Evolutionary conservation across 768 basidiomycete species (phyloP).

Genomic region (Leccinum olivaceopallidum): DNA sequence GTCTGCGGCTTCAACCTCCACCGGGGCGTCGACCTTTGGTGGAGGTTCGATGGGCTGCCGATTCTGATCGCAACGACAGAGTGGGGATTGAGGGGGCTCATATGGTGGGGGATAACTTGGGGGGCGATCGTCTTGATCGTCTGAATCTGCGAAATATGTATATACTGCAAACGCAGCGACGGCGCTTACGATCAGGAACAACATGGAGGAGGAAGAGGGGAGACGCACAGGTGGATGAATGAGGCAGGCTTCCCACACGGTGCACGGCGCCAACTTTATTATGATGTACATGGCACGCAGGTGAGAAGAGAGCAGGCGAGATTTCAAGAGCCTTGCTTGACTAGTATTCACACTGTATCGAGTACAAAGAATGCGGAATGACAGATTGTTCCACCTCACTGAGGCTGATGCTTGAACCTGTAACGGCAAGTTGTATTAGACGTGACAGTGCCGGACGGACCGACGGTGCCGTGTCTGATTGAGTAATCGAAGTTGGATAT

Average conservation of each 20-base stretch:
- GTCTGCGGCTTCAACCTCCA: conserved; percentile 16
- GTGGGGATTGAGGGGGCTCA: not conserved
- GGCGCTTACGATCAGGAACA: conserved; percentile 15
- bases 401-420: no score
- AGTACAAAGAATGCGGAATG: conserved; percentile 11
- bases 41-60: not conserved
- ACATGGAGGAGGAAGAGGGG: conserved; percentile 5
- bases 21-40: not conserved
- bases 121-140: conserved; percentile 7
- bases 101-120: not conserved
- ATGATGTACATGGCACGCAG: not conserved
- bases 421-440: no score
- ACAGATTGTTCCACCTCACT: conserved; percentile 1
- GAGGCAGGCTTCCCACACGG: not conserved
- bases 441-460: no score
- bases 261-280: not conserved
- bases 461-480: no score
- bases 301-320: not conserved
- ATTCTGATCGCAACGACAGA: conserved; percentile 6
- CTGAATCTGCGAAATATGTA: conserved; percentile 1
- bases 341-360: conserved; percentile 1
- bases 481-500: no score
- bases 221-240: not conserved
- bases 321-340: not conserved
- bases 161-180: conserved; percentile 12